These are phyloP conservation scores for Nematodospora anomalae DNA, from an alignment of 1,139 yeast species.

Conservation along the genomic window DNA sequence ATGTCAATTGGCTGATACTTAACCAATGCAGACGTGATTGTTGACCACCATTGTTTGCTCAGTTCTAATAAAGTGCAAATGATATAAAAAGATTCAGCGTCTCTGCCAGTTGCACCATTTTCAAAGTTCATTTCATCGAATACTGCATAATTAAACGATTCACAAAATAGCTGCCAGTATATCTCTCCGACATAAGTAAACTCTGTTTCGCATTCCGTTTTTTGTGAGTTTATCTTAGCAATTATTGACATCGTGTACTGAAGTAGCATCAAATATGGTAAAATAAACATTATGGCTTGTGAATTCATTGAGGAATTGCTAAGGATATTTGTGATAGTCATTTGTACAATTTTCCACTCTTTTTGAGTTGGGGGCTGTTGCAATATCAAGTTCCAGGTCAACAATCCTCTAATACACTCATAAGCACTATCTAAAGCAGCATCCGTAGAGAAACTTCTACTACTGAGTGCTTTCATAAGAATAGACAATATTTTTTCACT, in stretches of 20 bases:
- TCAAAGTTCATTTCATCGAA: conserved; percentile 11
- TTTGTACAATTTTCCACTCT: conserved; percentile 18
- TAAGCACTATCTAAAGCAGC: conserved; percentile 17
- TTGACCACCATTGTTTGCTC: conserved; percentile 11
- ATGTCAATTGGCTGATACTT: conserved; percentile 8
- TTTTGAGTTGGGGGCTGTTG: conserved; percentile 28
- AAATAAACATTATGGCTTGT: conserved; percentile 11
- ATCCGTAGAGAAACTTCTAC: conserved; percentile 5
- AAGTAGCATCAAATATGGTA: conserved; percentile 26
- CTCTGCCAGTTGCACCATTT: conserved; percentile 4
- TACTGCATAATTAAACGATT: conserved; percentile 8
- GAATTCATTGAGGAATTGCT: conserved; percentile 4
- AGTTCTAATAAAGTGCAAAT: conserved; percentile 9
- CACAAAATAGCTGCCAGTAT: conserved; percentile 17
- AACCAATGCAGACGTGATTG: conserved; percentile 6
- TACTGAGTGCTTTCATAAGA: conserved; percentile 15
- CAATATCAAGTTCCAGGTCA: conserved; percentile 34
- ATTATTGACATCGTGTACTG: conserved; percentile 19
- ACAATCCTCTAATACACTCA: conserved; percentile 23
- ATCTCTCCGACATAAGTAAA: neutral
- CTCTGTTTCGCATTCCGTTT: neutral
- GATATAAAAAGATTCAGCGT: conserved; percentile 16
- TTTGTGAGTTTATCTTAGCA: conserved; percentile 5
- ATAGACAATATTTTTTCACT: conserved; percentile 21
- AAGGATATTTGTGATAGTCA: conserved; percentile 4